Conservation (phyloP, 352 stramenopile genomes). For the Pythium monospermum region DNA sequence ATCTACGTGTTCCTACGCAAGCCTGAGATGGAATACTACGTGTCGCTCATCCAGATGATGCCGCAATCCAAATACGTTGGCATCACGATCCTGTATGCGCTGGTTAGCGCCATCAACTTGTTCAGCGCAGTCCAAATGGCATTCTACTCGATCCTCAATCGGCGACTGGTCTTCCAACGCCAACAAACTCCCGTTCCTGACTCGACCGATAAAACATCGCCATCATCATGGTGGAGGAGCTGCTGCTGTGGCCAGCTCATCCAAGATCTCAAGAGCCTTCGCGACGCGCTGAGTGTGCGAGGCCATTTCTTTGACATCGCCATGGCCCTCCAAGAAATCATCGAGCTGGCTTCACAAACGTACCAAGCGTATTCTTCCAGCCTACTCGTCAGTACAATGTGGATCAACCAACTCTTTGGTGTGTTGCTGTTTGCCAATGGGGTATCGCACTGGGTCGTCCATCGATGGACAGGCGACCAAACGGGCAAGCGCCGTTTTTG, state of each 20-base stretch:
- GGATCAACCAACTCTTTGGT: constrained; percentile 28
- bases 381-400: constrained; percentile 20
- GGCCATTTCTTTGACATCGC: constrained; percentile 23
- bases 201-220: neutral
- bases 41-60: constrained; percentile 11
- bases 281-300: constrained; percentile 15
- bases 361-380: constrained; percentile 28
- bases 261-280: neutral
- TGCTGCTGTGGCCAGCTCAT: neutral
- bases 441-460: constrained; percentile 10
- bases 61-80: constrained; percentile 7
- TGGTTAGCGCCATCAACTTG: constrained; percentile 18
- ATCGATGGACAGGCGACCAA: constrained; percentile 17
- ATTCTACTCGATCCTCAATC: constrained; percentile 8
- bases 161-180: constrained; percentile 7
- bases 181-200: neutral
- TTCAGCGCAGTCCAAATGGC: constrained; percentile 7
- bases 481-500: constrained; percentile 20
- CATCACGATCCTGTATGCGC: constrained; percentile 7
- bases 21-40: constrained; percentile 16
- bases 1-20: constrained; percentile 11
- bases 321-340: constrained; percentile 19
- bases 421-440: constrained; percentile 25
- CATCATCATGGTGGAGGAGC: no score
- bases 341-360: constrained; percentile 24